phyloP scores from a whole-genome alignment of 768 basidiomycete species.

The Lentinula boryana region DNA sequence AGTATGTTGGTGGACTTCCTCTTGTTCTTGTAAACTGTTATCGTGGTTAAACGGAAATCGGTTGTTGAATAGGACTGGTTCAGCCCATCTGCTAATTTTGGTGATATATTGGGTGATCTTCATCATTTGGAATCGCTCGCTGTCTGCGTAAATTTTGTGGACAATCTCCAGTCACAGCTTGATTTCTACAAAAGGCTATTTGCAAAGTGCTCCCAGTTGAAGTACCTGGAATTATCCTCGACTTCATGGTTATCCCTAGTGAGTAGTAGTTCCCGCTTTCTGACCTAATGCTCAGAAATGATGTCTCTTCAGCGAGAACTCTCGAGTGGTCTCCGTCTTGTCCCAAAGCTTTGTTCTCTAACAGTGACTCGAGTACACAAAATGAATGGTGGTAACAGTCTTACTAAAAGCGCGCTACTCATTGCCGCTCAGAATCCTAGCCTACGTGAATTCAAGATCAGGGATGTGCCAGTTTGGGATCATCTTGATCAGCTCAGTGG shows the following conservation, averaged over 20 bases:
- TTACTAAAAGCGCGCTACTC: slow-evolving; percentile 8
- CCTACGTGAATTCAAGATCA: slow-evolving; percentile 11
- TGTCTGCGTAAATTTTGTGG: slow-evolving; percentile 15
- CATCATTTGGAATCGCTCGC: slow-evolving; percentile 8
- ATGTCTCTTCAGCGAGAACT: slow-evolving; percentile 10
- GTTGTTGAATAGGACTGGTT: slow-evolving; percentile 10
- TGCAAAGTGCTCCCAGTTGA: slow-evolving; percentile 8
- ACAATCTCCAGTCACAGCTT: slow-evolving; percentile 3
- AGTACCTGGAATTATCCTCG: slow-evolving; percentile 12
- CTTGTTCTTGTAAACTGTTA: not conserved
- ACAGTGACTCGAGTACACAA: slow-evolving; percentile 12
- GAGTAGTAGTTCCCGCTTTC: not conserved
- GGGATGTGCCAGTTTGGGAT: slow-evolving; percentile 14
- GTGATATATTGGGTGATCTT: slow-evolving; percentile 8
- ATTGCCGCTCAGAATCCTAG: slow-evolving; percentile 10
- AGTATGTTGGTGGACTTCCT: not conserved
- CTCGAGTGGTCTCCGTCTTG: slow-evolving; percentile 8
- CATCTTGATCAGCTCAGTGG: slow-evolving; percentile 13
- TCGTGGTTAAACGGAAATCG: not conserved
- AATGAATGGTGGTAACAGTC: slow-evolving; percentile 1
- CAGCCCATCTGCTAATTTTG: slow-evolving; percentile 14
- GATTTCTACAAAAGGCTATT: slow-evolving; percentile 11
- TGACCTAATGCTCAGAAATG: not conserved
- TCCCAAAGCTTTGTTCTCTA: slow-evolving; percentile 10
- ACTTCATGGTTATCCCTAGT: slow-evolving; percentile 11